A percentile compares a stretch with the other conserved stretches of the same genome.
These are phyloP conservation scores for Ilex aquifolium DNA, from an alignment of 257 asterid genomes.

Conservation along the genomic window DNA sequence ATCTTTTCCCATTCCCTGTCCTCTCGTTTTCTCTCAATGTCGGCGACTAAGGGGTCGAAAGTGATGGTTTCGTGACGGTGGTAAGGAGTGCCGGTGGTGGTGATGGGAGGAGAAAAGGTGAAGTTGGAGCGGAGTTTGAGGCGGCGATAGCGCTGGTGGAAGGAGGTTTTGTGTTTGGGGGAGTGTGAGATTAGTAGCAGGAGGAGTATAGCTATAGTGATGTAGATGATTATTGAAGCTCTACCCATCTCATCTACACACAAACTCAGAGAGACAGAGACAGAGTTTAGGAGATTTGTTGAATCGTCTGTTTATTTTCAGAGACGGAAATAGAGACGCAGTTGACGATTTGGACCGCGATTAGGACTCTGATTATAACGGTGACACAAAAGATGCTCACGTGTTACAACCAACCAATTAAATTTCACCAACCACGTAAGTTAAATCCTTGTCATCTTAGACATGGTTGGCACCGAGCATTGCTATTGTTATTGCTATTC, in stretches of 20 bases:
- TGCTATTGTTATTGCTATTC: no score
- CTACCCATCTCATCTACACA: conserved; percentile 61
- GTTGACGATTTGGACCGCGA: not conserved
- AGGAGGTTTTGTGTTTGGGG: conserved; percentile 28
- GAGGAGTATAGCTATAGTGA: conserved; percentile 50
- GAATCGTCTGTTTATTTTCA: no score
- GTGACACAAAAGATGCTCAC: not conserved
- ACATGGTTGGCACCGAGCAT: no score
- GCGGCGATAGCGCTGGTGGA: conserved; percentile 72
- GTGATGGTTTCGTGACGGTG: conserved; percentile 39
- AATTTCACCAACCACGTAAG: no score
- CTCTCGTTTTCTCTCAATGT: conserved; percentile 74
- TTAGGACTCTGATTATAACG: not conserved
- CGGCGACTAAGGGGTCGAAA: conserved; percentile 83
- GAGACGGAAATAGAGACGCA: not conserved
- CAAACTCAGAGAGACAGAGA: no score
- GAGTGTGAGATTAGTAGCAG: conserved; percentile 66
- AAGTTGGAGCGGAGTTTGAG: conserved; percentile 84
- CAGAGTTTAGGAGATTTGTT: not conserved
- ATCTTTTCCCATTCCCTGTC: conserved; percentile 78
- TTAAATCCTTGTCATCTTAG: no score
- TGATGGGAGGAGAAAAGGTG: conserved; percentile 39
- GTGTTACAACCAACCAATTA: no score
- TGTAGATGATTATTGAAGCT: conserved; percentile 57
- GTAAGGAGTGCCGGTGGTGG: conserved; percentile 2